phyloP scores from a whole-genome alignment of 352 stramenopile genomes.

The Blastocystis sp. region DNA sequence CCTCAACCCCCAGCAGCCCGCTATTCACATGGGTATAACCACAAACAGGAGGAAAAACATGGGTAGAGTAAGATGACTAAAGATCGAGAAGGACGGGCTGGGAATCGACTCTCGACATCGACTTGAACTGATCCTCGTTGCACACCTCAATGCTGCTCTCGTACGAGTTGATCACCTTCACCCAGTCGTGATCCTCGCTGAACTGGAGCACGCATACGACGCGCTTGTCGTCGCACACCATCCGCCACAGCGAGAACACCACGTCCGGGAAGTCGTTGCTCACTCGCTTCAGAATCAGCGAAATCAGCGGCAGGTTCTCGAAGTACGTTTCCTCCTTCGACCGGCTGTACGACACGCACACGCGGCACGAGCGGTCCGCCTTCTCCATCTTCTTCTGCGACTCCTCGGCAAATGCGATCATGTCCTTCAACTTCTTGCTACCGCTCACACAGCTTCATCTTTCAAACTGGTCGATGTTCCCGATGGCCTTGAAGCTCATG shows the following conservation, averaged over 20 bases:
- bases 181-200: conserved; percentile 61
- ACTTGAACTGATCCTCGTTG: conserved; percentile 28
- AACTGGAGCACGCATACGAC: conserved; percentile 54
- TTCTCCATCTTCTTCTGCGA: conserved; percentile 52
- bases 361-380: neutral
- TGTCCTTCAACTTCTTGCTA: conserved; percentile 58
- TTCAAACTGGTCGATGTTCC: conserved; percentile 49
- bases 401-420: conserved; percentile 58
- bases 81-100: conserved; percentile 44
- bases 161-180: conserved; percentile 56
- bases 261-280: conserved; percentile 53
- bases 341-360: conserved; percentile 44
- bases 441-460: neutral
- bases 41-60: neutral
- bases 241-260: conserved; percentile 56
- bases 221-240: conserved; percentile 52
- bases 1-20: too few species aligned
- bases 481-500: conserved; percentile 66
- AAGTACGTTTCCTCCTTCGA: conserved; percentile 64
- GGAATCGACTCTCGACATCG: conserved; percentile 33
- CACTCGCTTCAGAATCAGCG: conserved; percentile 59
- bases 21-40: too few species aligned
- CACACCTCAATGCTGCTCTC: conserved; percentile 67
- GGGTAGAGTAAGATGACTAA: conserved; percentile 16
- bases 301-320: conserved; percentile 60